A percentile compares a stretch with the other conserved stretches of the same genome.
Conservation (phyloP, 2,329 filamentous ascomycete species). For the Colletotrichum sp. region DNA sequence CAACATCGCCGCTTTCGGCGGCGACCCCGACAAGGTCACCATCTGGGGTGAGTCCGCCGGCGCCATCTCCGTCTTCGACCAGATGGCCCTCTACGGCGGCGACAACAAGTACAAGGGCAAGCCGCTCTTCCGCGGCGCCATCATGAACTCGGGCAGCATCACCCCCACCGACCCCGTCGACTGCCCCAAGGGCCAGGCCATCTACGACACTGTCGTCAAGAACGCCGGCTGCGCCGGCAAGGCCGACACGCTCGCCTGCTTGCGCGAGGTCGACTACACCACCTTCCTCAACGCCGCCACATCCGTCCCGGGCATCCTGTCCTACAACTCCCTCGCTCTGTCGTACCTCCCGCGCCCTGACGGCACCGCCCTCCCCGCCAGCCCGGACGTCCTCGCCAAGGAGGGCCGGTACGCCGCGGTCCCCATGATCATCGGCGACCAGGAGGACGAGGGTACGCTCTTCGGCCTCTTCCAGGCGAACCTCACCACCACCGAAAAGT, state of each 20-base stretch:
- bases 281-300: constrained; percentile 61
- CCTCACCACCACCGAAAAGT: constrained; percentile 56
- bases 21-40: constrained; percentile 68
- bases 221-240: constrained; percentile 58
- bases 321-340: constrained; percentile 62
- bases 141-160: constrained; percentile 66
- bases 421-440: constrained; percentile 67
- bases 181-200: constrained; percentile 57
- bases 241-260: constrained; percentile 56
- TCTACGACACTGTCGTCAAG: constrained; percentile 57
- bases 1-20: constrained; percentile 70
- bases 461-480: constrained; percentile 65
- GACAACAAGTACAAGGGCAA: constrained; percentile 68
- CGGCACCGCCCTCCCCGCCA: constrained; percentile 55
- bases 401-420: constrained; percentile 59
- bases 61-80: constrained; percentile 66
- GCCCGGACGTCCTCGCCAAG: constrained; percentile 53
- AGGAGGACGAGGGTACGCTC: constrained; percentile 71
- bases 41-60: constrained; percentile 69
- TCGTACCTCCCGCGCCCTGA: constrained; percentile 69
- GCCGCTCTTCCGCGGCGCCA: constrained; percentile 66
- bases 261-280: constrained; percentile 57
- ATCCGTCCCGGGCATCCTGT: constrained; percentile 61
- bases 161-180: constrained; percentile 58
- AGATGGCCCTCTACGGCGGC: constrained; percentile 66